Percentiles rank a stretch among this genome's conserved stretches.
Conservation (phyloP, 2,329 filamentous ascomycete genomes). For the Dothideomycetes sp. region DNA sequence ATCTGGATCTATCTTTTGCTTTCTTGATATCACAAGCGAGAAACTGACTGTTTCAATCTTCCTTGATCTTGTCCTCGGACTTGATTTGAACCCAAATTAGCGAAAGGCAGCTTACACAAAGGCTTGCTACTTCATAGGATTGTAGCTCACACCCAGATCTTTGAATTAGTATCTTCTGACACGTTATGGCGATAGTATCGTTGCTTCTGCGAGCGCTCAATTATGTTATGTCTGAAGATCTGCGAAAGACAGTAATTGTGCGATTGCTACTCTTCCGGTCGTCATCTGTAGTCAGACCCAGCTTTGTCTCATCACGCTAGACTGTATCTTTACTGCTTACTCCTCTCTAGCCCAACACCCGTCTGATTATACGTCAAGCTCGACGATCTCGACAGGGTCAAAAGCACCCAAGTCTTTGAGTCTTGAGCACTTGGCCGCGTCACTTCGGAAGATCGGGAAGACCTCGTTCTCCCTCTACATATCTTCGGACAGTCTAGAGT, state of each 20-base stretch:
- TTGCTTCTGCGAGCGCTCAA: neutral
- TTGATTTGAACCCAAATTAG: neutral
- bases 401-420: neutral
- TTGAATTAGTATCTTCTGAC: neutral
- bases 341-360: neutral
- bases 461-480: no score
- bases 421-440: no score
- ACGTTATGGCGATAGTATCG: neutral
- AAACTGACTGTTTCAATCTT: neutral
- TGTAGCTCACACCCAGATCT: neutral
- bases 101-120: neutral
- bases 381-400: no score
- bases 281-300: neutral
- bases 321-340: neutral
- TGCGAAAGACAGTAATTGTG: neutral
- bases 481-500: no score
- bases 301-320: neutral
- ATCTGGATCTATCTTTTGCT: neutral
- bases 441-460: neutral
- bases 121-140: neutral
- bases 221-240: neutral
- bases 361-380: neutral
- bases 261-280: neutral
- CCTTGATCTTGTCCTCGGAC: neutral
- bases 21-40: neutral